phyloP scores from a whole-genome alignment of 1,284 basidiomycete species.

The Cryptococcus hybrid region DNA sequence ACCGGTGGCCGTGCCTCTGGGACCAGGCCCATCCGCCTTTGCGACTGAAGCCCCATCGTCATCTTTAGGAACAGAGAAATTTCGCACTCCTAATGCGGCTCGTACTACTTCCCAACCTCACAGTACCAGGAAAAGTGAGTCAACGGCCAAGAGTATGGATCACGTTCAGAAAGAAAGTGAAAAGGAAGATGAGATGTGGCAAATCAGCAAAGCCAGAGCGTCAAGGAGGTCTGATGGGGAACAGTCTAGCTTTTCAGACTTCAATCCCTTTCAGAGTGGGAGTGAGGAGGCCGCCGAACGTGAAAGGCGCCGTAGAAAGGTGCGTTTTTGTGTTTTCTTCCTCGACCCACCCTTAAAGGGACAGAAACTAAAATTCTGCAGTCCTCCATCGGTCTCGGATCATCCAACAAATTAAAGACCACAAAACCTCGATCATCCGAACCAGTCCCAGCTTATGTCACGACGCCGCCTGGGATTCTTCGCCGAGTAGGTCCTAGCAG shows the following conservation, averaged over 20 bases:
- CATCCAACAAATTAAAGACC: slow-evolving; percentile 9
- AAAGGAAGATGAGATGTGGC: slow-evolving; percentile 55
- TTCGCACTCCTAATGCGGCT: slow-evolving; percentile 11
- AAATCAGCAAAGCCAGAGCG: slow-evolving; percentile 17
- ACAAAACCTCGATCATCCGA: slow-evolving; percentile 26
- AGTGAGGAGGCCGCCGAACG: slow-evolving; percentile 49
- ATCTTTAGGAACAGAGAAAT: slow-evolving; percentile 5
- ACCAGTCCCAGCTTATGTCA: slow-evolving; percentile 15
- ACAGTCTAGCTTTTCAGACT: slow-evolving; percentile 53
- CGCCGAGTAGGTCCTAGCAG: slow-evolving; percentile 29
- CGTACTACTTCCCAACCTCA: slow-evolving; percentile 6
- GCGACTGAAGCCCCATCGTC: slow-evolving; percentile 7
- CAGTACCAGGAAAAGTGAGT: slow-evolving; percentile 13
- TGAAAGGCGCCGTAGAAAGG: slow-evolving; percentile 44
- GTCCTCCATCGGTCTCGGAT: slow-evolving; percentile 26
- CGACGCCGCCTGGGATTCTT: slow-evolving; percentile 24
- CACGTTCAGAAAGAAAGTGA: slow-evolving; percentile 64
- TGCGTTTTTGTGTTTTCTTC: slow-evolving; percentile 5
- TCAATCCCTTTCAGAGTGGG: slow-evolving; percentile 57
- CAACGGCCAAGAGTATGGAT: slow-evolving; percentile 15
- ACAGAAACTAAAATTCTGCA: slow-evolving; percentile 8
- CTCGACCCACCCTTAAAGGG: not conserved
- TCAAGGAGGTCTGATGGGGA: slow-evolving; percentile 24
- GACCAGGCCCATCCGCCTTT: not conserved
- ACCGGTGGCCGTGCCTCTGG: slow-evolving; percentile 8